Evolutionary conservation across 257 asterid genomes (phyloP), one percentile per base, ranked within the genome.

Genomic region (Penstemon newberryi): DNA sequence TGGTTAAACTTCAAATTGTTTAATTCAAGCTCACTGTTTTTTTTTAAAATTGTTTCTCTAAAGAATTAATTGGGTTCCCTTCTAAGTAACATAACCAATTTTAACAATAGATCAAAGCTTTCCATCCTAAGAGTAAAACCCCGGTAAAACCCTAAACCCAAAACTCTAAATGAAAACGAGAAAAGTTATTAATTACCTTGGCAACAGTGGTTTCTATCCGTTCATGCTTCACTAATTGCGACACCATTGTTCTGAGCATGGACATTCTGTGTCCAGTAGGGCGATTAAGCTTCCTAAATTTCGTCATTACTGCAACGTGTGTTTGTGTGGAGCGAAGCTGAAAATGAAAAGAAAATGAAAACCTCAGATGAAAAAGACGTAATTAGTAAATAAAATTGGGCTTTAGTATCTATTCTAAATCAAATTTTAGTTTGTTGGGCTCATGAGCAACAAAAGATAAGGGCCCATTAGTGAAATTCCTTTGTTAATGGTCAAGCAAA

Each of bases 191-290:
- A 66, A 75, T 56, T 69, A 89, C 98, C 93, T 93, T 93, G 3
- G 97, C 88, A 56, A 88, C 86, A 11, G 96, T 93, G 63, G 98
- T 93, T 80, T 93, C 98, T 56, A 90, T 90, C 4, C 96, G 89
- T 75, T 93, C 98, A 67, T 93, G 98, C 83, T 90, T 82, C 77
- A 93, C 94, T 53, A 93, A 79, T 75, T 93, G 97, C 33, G 98
- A 93, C 6, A 88, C 97, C 98, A 93, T 80, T 65, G 98, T 93
- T 89, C 98, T 92, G 73, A 93, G 92, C 98, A 93, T 90, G 67
- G 96, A 84, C 90, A 90, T 79, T 25, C 98, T 79, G 72, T 93
- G 98, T 54, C 82, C 96, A 0, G 97, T 81, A 0, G 91, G 86
- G 19, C 96, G 91, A 88, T 86, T 85, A 44, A 90, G 91, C 88